These are phyloP conservation scores for Cryptococcus sp. DNA, from an alignment of 1,284 basidiomycete species.

Conservation along the genomic window DNA sequence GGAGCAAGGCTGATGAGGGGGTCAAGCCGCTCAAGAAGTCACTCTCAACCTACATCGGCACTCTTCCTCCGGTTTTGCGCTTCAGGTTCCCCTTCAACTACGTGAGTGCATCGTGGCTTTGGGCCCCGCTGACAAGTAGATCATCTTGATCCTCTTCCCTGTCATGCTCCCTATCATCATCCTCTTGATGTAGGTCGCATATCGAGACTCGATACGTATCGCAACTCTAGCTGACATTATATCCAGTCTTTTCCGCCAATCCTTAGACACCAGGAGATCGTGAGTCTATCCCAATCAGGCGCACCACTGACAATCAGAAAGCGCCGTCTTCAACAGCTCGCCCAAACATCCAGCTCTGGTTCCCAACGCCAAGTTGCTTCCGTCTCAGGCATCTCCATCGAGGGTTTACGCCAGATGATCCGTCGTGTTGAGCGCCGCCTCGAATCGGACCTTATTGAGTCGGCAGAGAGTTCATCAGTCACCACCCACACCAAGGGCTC, in stretches of 20 bases:
- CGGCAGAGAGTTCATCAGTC: constrained; percentile 16
- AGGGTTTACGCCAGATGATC: constrained; percentile 31
- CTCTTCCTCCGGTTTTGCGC: constrained; percentile 63
- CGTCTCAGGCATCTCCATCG: constrained; percentile 31
- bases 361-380: constrained; percentile 15
- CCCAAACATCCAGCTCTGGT: constrained; percentile 11
- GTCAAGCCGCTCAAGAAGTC: neutral
- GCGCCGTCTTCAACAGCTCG: constrained; percentile 33
- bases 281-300: constrained; percentile 11
- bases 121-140: constrained; percentile 35
- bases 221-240: neutral
- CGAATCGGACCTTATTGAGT: constrained; percentile 36
- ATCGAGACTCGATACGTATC: neutral
- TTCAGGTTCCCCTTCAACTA: constrained; percentile 68
- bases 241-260: constrained; percentile 26
- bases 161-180: constrained; percentile 53
- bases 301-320: constrained; percentile 15
- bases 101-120: constrained; percentile 51
- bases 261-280: constrained; percentile 35
- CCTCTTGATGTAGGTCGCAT: constrained; percentile 31
- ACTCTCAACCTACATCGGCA: constrained; percentile 25
- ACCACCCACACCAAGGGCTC: neutral
- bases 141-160: constrained; percentile 65
- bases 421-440: constrained; percentile 34
- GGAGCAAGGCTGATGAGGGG: constrained; percentile 21